Percentiles rank a stretch among this genome's conserved stretches.
These are phyloP conservation scores for Alternaria gansuensis DNA, from an alignment of 2,329 filamentous ascomycete genomes.

Conservation along the genomic window DNA sequence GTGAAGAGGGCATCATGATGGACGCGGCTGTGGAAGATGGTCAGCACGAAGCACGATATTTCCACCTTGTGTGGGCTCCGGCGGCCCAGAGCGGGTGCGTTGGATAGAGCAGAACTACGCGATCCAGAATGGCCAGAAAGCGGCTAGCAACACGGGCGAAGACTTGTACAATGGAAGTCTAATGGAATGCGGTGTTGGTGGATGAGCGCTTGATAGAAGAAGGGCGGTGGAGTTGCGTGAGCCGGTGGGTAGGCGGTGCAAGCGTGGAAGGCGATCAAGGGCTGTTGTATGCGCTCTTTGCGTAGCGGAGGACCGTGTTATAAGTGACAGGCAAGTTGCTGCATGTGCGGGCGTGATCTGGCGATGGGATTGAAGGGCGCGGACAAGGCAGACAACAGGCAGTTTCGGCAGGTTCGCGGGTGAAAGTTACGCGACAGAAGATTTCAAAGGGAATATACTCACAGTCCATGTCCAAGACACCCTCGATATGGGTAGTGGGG, in stretches of 20 bases:
- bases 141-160: slow-evolving; percentile 36
- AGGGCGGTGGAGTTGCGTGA: slow-evolving; percentile 34
- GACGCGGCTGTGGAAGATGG: slow-evolving; percentile 64
- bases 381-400: slow-evolving; percentile 39
- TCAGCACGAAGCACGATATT: slow-evolving; percentile 57
- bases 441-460: slow-evolving; percentile 56
- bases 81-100: slow-evolving; percentile 48
- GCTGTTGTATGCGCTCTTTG: slow-evolving; percentile 25
- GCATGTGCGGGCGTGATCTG: slow-evolving; percentile 46
- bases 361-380: slow-evolving; percentile 49
- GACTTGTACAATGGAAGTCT: slow-evolving; percentile 47
- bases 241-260: slow-evolving; percentile 34
- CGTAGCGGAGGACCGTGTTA: slow-evolving; percentile 24
- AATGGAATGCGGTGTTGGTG: slow-evolving; percentile 51
- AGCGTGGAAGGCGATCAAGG: slow-evolving; percentile 24
- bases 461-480: slow-evolving; percentile 68
- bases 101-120: slow-evolving; percentile 53
- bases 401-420: slow-evolving; percentile 29
- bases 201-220: slow-evolving; percentile 47
- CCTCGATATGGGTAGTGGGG: slow-evolving; percentile 49
- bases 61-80: slow-evolving; percentile 43
- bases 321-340: slow-evolving; percentile 30
- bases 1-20: slow-evolving; percentile 69
- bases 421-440: slow-evolving; percentile 33
- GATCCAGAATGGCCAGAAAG: slow-evolving; percentile 54